Evolutionary conservation across 2,329 filamentous ascomycete genomes (phyloP), one percentile per base, ranked within the genome.

Genomic region (Penicillium decumbens): DNA sequence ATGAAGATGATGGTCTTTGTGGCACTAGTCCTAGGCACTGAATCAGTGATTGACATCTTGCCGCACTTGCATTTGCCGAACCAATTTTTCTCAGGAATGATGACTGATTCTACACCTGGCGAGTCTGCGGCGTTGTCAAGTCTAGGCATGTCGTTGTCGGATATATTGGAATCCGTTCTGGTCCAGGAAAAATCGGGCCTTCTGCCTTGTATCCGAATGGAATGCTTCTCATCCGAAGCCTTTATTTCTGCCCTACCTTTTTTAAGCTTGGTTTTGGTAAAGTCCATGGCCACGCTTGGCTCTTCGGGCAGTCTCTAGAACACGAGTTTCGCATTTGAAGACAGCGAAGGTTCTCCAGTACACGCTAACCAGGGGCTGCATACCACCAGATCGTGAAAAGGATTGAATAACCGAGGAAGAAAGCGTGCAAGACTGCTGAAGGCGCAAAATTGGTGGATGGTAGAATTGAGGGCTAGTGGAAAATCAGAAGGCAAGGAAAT

Each of bases 1-100:
- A 83, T 79, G 61, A 84, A 85, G 62, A 84, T 81, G 70, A 80
- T 76, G 56, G 83, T 66, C 20, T 76, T 75, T 2, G 76, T 68
- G 13, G 75, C 80, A 3, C 80, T 81, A 13, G 81, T 84, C 27
- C 80, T 82, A 52, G 32, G 54, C 53, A 2, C 23, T 41, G 3
- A 0, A 13, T 43, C 13, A 39, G 42, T 33, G 18, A 15, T 4
- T n/a, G 30, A 15, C 4, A 6, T n/a, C 15, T 18, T 38, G 29
- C 28, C 9, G 3, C 20, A 49, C 48, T 46, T 13, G 53, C 50
- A 50, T 24, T n/a, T 47, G 32, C 18, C 41, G 41, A 20, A 53
- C 50, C 37, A 54, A 30, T 25, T 49, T 39, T 20, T 53, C 39
- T 49, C 28, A 1, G 45, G 50, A 29, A 58, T 49, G 43, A 54